These are phyloP conservation scores for Allium sativum DNA, from an alignment of 106 monocot genomes.

Conservation along the genomic window DNA sequence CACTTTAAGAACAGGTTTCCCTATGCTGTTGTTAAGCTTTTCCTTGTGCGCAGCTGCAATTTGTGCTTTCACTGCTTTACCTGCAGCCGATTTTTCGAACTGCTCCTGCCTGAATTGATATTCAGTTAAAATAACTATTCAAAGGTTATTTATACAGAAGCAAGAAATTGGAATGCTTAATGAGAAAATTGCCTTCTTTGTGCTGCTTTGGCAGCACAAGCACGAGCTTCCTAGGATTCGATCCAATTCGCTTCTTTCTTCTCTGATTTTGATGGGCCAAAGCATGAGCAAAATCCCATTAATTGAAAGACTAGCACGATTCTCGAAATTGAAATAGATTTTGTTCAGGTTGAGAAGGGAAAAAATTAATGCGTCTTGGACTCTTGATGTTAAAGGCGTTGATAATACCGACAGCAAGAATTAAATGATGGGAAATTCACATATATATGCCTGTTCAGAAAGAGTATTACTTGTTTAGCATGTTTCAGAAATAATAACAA, in stretches of 20 bases:
- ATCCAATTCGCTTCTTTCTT: constrained; percentile 44
- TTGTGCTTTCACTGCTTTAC: constrained; percentile 69
- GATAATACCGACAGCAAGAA: too few relatives aligned
- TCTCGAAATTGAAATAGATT: too few relatives aligned
- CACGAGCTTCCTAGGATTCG: constrained; percentile 70
- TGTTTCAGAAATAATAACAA: too few relatives aligned
- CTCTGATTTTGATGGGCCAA: constrained; percentile 69
- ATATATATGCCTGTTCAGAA: too few relatives aligned
- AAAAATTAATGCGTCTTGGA: too few relatives aligned
- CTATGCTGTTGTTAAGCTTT: constrained; percentile 17
- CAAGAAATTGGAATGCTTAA: constrained; percentile 3
- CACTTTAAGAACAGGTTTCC: constrained; percentile 91
- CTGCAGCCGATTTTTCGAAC: constrained; percentile 79
- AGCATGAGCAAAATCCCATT: constrained; percentile 65
- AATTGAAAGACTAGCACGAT: neutral
- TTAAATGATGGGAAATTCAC: too few relatives aligned
- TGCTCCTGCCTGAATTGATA: constrained; percentile 64
- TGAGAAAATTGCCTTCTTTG: constrained; percentile 35
- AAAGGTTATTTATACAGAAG: neutral
- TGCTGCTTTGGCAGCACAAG: constrained; percentile 75
- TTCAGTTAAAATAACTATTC: neutral
- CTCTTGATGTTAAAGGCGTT: too few relatives aligned
- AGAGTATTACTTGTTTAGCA: too few relatives aligned
- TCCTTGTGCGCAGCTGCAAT: constrained; percentile 50
- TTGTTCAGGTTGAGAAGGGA: too few relatives aligned